Conservation (phyloP, 2,329 filamentous ascomycete genomes). For the Podosphaera fusca region DNA sequence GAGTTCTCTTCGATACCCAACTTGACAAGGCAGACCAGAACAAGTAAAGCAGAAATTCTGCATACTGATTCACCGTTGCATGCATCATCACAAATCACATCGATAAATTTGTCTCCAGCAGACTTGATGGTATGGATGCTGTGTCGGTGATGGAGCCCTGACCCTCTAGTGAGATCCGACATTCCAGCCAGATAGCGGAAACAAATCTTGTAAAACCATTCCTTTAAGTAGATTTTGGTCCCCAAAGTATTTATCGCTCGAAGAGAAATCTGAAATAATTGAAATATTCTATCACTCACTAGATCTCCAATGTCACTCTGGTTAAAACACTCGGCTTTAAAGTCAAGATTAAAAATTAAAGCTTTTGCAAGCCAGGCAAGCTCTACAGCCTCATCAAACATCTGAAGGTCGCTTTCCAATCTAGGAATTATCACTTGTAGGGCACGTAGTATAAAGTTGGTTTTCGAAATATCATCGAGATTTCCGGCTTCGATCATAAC, state of each 20-base stretch:
- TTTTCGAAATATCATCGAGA: conserved; percentile 47
- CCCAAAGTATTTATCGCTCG: conserved; percentile 55
- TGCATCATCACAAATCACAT: conserved; percentile 79
- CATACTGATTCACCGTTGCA: conserved; percentile 63
- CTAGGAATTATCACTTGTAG: conserved; percentile 75
- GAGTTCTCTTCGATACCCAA: conserved; percentile 51
- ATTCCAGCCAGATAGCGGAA: conserved; percentile 64
- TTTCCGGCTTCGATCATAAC: conserved; percentile 68
- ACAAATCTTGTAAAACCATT: conserved; percentile 78
- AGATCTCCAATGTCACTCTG: conserved; percentile 37
- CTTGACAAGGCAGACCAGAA: conserved; percentile 58
- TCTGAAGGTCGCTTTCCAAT: conserved; percentile 51
- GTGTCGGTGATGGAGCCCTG: conserved; percentile 23
- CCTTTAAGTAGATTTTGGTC: conserved; percentile 47
- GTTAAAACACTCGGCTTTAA: conserved; percentile 21
- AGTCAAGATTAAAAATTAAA: conserved; percentile 48
- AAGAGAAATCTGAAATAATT: conserved; percentile 73
- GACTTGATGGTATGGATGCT: conserved; percentile 50
- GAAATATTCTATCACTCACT: conserved; percentile 70
- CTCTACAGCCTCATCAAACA: conserved; percentile 46
- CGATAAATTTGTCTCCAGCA: conserved; percentile 60
- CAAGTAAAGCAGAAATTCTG: conserved; percentile 63
- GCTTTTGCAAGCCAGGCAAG: conserved; percentile 55
- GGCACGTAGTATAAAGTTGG: conserved; percentile 62
- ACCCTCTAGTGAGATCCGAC: conserved; percentile 26